phyloP scores from a whole-genome alignment of 2,329 filamentous ascomycete species.

The Sclerotinia subarctica region DNA sequence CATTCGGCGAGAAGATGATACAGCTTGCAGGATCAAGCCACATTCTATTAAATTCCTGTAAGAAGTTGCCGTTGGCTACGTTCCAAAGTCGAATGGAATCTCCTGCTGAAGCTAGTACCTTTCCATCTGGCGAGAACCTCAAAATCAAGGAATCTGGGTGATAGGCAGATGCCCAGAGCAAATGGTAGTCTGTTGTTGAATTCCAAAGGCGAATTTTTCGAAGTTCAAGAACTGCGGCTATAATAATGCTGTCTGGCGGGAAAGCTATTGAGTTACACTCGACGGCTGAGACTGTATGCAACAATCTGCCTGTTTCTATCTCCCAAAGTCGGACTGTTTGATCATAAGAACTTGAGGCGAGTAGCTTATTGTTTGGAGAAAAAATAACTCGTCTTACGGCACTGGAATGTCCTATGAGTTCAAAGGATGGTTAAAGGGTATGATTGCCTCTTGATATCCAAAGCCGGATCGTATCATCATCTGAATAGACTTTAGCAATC shows the following conservation, averaged over 20 bases:
- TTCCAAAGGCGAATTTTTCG: background rate
- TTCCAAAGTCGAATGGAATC: background rate
- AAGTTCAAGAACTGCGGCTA: background rate
- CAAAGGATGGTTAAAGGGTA: background rate
- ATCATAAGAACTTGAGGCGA: background rate
- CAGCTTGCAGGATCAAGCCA: no score
- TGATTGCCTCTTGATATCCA: slow-evolving; percentile 21
- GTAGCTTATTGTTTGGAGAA: background rate
- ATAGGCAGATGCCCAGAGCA: background rate
- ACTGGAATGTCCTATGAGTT: slow-evolving; percentile 20
- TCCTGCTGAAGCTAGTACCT: background rate
- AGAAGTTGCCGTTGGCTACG: background rate
- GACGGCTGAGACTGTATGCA: background rate
- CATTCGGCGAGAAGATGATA: background rate
- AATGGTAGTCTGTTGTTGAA: background rate
- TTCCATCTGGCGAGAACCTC: background rate
- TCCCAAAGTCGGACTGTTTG: background rate
- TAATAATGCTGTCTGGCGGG: background rate
- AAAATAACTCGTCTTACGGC: background rate
- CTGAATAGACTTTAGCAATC: background rate
- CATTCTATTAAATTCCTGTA: background rate
- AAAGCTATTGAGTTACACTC: background rate
- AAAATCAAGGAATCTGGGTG: background rate
- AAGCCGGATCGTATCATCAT: background rate
- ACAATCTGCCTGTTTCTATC: background rate